These are phyloP conservation scores for Colletotrichum sp. DNA, from an alignment of 2,329 filamentous ascomycete species.

Conservation along the genomic window DNA sequence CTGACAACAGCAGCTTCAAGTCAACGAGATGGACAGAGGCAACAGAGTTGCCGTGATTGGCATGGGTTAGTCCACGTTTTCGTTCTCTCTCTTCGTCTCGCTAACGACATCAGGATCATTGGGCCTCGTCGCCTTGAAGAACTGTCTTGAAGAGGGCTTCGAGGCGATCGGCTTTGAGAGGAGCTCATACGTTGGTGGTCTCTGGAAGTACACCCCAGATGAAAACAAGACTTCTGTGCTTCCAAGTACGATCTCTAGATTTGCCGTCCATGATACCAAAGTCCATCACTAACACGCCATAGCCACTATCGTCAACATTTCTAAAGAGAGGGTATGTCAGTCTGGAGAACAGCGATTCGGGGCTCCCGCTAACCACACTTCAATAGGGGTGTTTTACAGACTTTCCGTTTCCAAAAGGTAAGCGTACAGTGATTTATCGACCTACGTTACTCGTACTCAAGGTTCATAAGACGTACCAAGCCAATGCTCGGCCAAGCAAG, in stretches of 20 bases:
- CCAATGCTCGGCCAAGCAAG: conserved; percentile 26
- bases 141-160: conserved; percentile 48
- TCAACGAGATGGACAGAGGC: background rate
- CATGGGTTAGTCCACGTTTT: conserved; percentile 15
- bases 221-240: conserved; percentile 42
- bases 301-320: conserved; percentile 36
- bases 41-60: conserved; percentile 29
- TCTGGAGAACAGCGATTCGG: background rate
- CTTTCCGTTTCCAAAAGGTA: conserved; percentile 32
- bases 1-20: background rate
- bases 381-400: conserved; percentile 38
- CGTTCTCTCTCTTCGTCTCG: background rate
- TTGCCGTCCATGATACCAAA: background rate
- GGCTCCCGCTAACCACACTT: background rate
- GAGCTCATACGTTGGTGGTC: conserved; percentile 42
- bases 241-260: conserved; percentile 22
- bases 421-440: no score
- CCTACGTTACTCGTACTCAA: background rate
- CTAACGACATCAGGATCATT: conserved; percentile 30
- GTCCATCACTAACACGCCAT: background rate
- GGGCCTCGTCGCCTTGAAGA: conserved; percentile 46
- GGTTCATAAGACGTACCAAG: conserved; percentile 23
- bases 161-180: conserved; percentile 47
- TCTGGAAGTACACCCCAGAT: conserved; percentile 45
- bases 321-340: conserved; percentile 31